A percentile compares a stretch with the other conserved stretches of the same genome.
These are phyloP conservation scores for Galerina sulciceps DNA, from an alignment of 768 basidiomycete genomes.

Conservation along the genomic window DNA sequence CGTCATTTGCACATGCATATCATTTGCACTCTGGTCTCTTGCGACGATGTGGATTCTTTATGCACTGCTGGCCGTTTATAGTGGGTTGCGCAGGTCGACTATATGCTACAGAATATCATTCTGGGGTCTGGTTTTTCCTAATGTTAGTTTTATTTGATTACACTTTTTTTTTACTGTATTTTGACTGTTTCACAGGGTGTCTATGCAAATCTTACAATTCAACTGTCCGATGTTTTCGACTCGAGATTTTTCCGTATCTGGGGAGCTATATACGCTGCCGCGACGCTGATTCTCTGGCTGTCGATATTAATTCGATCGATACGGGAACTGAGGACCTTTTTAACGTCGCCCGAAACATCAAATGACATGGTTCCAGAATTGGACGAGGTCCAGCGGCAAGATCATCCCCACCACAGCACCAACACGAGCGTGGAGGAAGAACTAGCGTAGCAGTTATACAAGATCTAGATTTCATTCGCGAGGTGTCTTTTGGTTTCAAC, in stretches of 20 bases:
- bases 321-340: conserved; percentile 25
- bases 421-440: conserved; percentile 3
- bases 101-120: conserved; percentile 60
- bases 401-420: background rate
- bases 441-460: background rate
- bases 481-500: too few species aligned
- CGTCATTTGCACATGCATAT: conserved; percentile 46
- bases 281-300: conserved; percentile 57
- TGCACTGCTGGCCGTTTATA: conserved; percentile 52
- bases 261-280: conserved; percentile 57
- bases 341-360: conserved; percentile 4
- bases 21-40: conserved; percentile 64
- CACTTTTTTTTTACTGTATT: background rate
- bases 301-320: conserved; percentile 49
- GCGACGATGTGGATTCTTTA: conserved; percentile 67
- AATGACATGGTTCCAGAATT: background rate
- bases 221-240: conserved; percentile 51
- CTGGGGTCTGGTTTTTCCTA: conserved; percentile 77
- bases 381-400: conserved; percentile 3
- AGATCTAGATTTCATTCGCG: too few species aligned
- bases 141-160: conserved; percentile 37
- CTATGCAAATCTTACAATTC: conserved; percentile 66
- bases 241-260: conserved; percentile 59
- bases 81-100: conserved; percentile 41
- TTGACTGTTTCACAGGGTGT: conserved; percentile 36